Conservation (phyloP, 495 filamentous ascomycete genomes). For the Penicillium arizonense region DNA sequence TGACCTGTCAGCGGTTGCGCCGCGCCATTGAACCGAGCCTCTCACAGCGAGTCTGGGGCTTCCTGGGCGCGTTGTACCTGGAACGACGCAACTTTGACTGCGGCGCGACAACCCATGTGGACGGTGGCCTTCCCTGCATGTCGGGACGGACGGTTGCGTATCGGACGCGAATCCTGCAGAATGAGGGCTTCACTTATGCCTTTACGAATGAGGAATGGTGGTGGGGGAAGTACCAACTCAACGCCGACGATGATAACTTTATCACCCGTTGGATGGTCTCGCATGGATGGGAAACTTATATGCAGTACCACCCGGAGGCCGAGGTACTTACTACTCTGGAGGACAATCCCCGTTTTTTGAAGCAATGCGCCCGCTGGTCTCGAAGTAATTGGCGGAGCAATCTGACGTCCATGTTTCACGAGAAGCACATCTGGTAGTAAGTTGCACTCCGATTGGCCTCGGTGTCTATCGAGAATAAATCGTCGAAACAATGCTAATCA, state of each 20-base stretch:
- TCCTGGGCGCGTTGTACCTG: slow-evolving; percentile 78
- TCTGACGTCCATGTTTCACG: slow-evolving; percentile 69
- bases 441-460: slow-evolving; percentile 27
- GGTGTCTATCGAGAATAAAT: slow-evolving; percentile 5
- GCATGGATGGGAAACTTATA: slow-evolving; percentile 72
- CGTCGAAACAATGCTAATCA: slow-evolving; percentile 23
- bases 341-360: slow-evolving; percentile 68
- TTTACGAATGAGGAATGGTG: slow-evolving; percentile 73
- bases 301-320: slow-evolving; percentile 72
- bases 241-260: slow-evolving; percentile 84
- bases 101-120: slow-evolving; percentile 79
- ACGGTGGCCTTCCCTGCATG: slow-evolving; percentile 84
- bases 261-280: slow-evolving; percentile 78
- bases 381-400: slow-evolving; percentile 83
- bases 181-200: slow-evolving; percentile 66
- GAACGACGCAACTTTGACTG: slow-evolving; percentile 87
- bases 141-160: slow-evolving; percentile 85
- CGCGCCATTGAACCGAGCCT: slow-evolving; percentile 57
- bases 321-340: slow-evolving; percentile 76
- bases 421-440: slow-evolving; percentile 68
- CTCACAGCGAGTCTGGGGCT: slow-evolving; percentile 64
- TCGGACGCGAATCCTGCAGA: slow-evolving; percentile 75
- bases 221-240: slow-evolving; percentile 66
- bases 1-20: slow-evolving; percentile 77
- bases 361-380: slow-evolving; percentile 79